These are phyloP conservation scores for Eustoma russellianum DNA, from an alignment of 257 asterid genomes.

Conservation along the genomic window DNA sequence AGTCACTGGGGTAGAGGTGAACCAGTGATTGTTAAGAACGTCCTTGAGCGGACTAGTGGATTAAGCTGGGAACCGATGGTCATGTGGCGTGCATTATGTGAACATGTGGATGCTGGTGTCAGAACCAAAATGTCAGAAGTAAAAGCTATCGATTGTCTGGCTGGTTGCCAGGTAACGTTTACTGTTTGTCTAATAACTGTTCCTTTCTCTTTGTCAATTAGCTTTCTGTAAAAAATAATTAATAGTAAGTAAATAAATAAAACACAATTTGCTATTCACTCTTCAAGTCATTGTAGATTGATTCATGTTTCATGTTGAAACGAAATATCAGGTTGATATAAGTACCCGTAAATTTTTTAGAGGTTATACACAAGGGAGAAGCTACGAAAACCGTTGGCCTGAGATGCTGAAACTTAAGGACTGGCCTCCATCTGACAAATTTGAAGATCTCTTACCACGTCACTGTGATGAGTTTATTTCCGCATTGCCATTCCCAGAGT, in stretches of 20 bases:
- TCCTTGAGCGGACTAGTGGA: conserved; percentile 62
- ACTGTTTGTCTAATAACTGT: conserved; percentile 3
- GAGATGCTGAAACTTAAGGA: conserved; percentile 98
- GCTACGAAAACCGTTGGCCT: conserved; percentile 70
- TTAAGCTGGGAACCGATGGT: conserved; percentile 98
- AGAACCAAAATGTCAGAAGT: conserved; percentile 52
- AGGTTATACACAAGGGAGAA: conserved; percentile 75
- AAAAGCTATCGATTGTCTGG: conserved; percentile 82
- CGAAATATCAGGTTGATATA: conserved; percentile 50
- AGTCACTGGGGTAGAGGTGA: conserved; percentile 83
- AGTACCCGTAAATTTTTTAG: conserved; percentile 57
- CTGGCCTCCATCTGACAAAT: conserved; percentile 92
- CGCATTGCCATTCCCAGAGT: conserved; percentile 86
- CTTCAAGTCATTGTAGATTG: not conserved
- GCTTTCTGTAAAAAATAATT: not conserved
- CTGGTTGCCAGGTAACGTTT: conserved; percentile 71
- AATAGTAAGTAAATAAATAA: too few species aligned
- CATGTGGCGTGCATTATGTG: conserved; percentile 89
- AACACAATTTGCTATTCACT: not conserved
- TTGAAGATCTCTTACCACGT: conserved; percentile 81
- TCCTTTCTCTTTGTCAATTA: conserved; percentile 4
- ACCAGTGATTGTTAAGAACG: conserved; percentile 69
- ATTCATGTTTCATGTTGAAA: not conserved
- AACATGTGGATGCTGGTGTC: conserved; percentile 27
- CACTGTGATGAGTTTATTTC: conserved; percentile 84